A percentile compares a stretch with the other conserved stretches of the same genome.
Conservation (phyloP, 306 rosid species). For the Prunus fruticosa region DNA sequence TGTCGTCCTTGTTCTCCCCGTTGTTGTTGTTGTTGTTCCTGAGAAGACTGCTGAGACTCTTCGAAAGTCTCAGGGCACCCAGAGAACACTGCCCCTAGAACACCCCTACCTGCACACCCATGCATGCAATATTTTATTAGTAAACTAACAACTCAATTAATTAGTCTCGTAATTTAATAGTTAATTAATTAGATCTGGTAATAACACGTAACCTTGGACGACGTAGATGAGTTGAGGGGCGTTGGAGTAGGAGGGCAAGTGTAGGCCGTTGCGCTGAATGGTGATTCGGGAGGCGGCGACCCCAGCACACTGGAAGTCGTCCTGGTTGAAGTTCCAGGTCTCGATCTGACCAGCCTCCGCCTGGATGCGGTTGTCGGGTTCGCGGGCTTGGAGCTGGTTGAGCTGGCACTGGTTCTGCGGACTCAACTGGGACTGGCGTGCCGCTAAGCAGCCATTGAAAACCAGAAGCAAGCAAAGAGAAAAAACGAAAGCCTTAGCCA, state of each 20-base stretch:
- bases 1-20: neutral
- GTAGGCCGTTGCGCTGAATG: slow-evolving; percentile 43
- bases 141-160: neutral
- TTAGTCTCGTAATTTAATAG: too few relatives aligned
- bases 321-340: slow-evolving; percentile 42
- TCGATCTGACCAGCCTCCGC: slow-evolving; percentile 46
- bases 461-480: slow-evolving; percentile 39
- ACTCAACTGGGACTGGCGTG: neutral
- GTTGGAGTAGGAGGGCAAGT: slow-evolving; percentile 44
- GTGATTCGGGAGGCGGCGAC: slow-evolving; percentile 32
- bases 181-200: too few relatives aligned
- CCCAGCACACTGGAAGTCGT: slow-evolving; percentile 42
- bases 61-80: slow-evolving; percentile 48
- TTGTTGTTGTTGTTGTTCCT: neutral
- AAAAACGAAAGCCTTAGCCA: slow-evolving; percentile 42
- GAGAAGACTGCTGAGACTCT: slow-evolving; percentile 17
- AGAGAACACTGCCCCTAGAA: slow-evolving; percentile 25
- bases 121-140: too few relatives aligned
- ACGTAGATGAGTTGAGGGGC: slow-evolving; percentile 40
- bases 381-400: slow-evolving; percentile 31
- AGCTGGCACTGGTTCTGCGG: slow-evolving; percentile 34
- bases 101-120: slow-evolving; percentile 24
- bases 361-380: slow-evolving; percentile 36
- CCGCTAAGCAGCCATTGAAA: slow-evolving; percentile 39
- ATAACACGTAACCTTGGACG: slow-evolving; percentile 21